Evolutionary conservation across 2,329 filamentous ascomycete genomes (phyloP).

Genomic region (Claviceps cyperi): DNA sequence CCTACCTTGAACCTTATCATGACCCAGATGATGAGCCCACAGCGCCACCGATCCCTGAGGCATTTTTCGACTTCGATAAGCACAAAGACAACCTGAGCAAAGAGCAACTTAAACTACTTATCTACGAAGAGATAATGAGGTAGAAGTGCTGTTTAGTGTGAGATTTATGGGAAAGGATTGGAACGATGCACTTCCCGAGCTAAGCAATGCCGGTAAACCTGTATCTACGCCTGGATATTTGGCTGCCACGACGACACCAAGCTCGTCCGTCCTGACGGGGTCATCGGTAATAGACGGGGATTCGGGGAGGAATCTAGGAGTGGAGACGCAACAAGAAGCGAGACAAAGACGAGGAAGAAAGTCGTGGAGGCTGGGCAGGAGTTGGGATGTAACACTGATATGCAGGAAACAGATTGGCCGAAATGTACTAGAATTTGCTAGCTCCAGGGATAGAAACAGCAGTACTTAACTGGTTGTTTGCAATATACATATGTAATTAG

Average conservation of each 20-base stretch:
- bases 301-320: neutral
- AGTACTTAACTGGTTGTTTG: neutral
- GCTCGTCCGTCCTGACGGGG: neutral
- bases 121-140: constrained; percentile 91
- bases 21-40: constrained; percentile 97
- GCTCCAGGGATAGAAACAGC: neutral
- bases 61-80: constrained; percentile 99
- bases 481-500: neutral
- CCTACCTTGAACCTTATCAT: constrained; percentile 96
- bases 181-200: neutral
- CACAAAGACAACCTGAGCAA: constrained; percentile 98
- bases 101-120: constrained; percentile 92
- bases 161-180: neutral
- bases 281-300: neutral
- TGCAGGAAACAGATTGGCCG: constrained; percentile 1
- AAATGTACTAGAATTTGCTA: neutral
- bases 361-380: neutral
- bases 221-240: neutral
- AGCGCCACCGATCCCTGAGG: constrained; percentile 89
- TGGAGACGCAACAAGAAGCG: neutral
- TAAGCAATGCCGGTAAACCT: neutral
- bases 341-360: neutral
- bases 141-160: constrained; percentile 14
- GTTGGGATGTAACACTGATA: neutral
- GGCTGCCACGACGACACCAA: neutral